Percentiles rank a stretch among this genome's conserved stretches.
Conservation (phyloP, 2,329 filamentous ascomycete genomes). For the Pyrenophora seminiperda region DNA sequence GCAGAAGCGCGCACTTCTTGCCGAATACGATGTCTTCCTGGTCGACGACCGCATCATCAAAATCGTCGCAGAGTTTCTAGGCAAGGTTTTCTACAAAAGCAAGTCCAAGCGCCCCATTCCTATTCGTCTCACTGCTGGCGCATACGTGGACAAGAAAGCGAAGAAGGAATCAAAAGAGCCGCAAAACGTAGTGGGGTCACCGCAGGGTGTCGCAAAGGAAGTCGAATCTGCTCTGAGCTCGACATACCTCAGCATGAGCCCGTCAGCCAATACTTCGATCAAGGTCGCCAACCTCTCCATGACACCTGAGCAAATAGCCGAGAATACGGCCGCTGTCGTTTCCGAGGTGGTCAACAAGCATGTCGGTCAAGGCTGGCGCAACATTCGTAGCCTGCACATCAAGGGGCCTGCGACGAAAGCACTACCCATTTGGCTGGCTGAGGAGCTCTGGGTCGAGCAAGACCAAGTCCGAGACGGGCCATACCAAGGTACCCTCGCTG, state of each 20-base stretch:
- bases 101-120: slow-evolving; percentile 86
- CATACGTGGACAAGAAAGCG: slow-evolving; percentile 64
- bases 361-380: slow-evolving; percentile 85
- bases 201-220: slow-evolving; percentile 75
- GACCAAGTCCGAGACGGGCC: slow-evolving; percentile 69
- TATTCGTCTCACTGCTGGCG: slow-evolving; percentile 68
- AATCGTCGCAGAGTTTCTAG: slow-evolving; percentile 75
- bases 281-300: slow-evolving; percentile 78
- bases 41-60: slow-evolving; percentile 84
- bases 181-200: slow-evolving; percentile 56
- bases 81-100: slow-evolving; percentile 90
- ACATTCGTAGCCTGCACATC: slow-evolving; percentile 82
- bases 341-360: slow-evolving; percentile 72
- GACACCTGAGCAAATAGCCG: slow-evolving; percentile 74
- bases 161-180: slow-evolving; percentile 41
- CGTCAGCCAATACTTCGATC: slow-evolving; percentile 79
- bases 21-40: slow-evolving; percentile 91
- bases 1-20: slow-evolving; percentile 73
- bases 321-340: slow-evolving; percentile 76
- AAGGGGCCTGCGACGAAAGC: slow-evolving; percentile 88
- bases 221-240: slow-evolving; percentile 76
- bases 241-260: slow-evolving; percentile 80
- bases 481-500: slow-evolving; percentile 39
- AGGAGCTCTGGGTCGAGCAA: slow-evolving; percentile 86
- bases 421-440: slow-evolving; percentile 91